Percentiles rank a stretch among this genome's conserved stretches.
Evolutionary conservation across 208 protist species (phyloP).

Genomic region (Polymyxa betae): DNA sequence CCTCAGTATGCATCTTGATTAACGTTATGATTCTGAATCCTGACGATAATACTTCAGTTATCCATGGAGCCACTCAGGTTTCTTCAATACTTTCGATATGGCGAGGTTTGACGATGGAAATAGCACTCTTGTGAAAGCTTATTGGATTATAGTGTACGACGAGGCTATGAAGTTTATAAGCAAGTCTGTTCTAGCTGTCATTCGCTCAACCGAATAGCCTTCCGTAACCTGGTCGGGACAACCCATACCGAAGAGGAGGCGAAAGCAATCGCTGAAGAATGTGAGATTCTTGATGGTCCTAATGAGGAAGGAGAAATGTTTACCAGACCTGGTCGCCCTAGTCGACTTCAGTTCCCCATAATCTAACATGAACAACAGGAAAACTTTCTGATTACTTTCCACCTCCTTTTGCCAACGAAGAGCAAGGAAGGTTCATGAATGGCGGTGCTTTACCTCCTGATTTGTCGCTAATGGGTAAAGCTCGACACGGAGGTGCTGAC

Average conservation of each 20-base stretch:
- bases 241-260: slow-evolving; percentile 60
- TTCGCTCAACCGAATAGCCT: slow-evolving; percentile 87
- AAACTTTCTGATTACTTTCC: slow-evolving; percentile 94
- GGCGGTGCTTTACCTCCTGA: slow-evolving; percentile 95
- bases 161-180: slow-evolving; percentile 94
- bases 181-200: slow-evolving; percentile 97
- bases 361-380: slow-evolving; percentile 71
- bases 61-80: slow-evolving; percentile 73
- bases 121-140: slow-evolving; percentile 35
- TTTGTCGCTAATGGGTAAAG: slow-evolving; percentile 94
- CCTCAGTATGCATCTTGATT: slow-evolving; percentile 34
- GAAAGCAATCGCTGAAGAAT: slow-evolving; percentile 84
- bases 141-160: slow-evolving; percentile 78
- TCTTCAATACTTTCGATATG: slow-evolving; percentile 72
- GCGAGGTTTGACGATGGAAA: background rate
- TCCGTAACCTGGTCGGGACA: slow-evolving; percentile 88
- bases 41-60: slow-evolving; percentile 55
- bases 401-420: slow-evolving; percentile 92
- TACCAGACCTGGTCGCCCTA: slow-evolving; percentile 76
- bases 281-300: slow-evolving; percentile 90
- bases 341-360: background rate
- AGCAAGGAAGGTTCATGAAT: slow-evolving; percentile 92
- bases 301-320: slow-evolving; percentile 92
- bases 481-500: slow-evolving; percentile 77
- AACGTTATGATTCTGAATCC: background rate